phyloP scores from a whole-genome alignment of 2,329 filamentous ascomycete genomes.

The Chalaropsis thielavioides region DNA sequence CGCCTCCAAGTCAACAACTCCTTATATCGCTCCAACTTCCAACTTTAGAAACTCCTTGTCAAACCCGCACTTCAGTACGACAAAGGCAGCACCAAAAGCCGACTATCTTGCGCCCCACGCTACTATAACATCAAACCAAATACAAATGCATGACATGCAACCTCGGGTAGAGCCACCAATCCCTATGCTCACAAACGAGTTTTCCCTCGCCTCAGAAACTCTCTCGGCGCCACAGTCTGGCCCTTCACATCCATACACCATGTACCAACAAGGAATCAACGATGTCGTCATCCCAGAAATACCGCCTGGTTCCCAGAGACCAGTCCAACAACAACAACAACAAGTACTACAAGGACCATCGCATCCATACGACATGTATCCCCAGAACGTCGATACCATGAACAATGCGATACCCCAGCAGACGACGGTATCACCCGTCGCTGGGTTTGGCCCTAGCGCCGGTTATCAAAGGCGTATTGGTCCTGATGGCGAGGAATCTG shows the following conservation, averaged over 20 bases:
- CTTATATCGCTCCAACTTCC: not conserved
- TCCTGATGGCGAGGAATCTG: slow-evolving; percentile 77
- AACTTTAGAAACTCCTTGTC: not conserved
- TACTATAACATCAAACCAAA: not conserved
- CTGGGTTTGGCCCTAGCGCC: slow-evolving; percentile 54
- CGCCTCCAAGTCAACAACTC: not conserved
- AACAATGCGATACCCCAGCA: slow-evolving; percentile 38
- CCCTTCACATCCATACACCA: slow-evolving; percentile 17
- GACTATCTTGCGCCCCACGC: slow-evolving; percentile 12
- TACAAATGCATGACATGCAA: not conserved
- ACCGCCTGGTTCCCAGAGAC: not conserved
- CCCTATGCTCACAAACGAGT: slow-evolving; percentile 7
- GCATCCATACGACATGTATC: slow-evolving; percentile 74
- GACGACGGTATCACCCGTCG: slow-evolving; percentile 46
- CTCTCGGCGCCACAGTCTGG: slow-evolving; percentile 8
- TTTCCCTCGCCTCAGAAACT: slow-evolving; percentile 13
- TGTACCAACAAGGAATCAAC: slow-evolving; percentile 17
- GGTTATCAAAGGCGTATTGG: slow-evolving; percentile 59
- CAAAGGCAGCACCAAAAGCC: slow-evolving; percentile 12
- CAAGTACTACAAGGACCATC: slow-evolving; percentile 43
- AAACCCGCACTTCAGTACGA: slow-evolving; percentile 1
- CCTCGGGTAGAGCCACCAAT: not conserved
- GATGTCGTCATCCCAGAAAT: slow-evolving; percentile 4
- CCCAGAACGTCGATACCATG: slow-evolving; percentile 62
- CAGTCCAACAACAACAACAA: slow-evolving; percentile 6